Evolutionary conservation across 345 rosid genomes (phyloP), one percentile per base, ranked within the genome.

Genomic region (Dovyalis caffra): DNA sequence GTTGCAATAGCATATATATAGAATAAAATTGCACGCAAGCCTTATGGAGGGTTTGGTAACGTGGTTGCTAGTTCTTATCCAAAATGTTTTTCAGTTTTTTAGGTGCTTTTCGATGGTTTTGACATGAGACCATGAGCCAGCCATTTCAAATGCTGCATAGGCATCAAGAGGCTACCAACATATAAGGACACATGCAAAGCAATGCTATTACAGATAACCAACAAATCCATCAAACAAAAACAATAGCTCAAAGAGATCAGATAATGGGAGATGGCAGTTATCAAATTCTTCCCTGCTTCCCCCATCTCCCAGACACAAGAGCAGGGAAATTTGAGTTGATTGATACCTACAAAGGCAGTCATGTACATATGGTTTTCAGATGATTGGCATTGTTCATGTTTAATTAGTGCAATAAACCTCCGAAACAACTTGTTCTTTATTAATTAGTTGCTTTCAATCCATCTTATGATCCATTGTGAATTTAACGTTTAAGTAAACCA

Each of bases 331-430:
- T 64, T 29, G 23, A 14, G 60, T 11, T 47, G 28, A 38, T 26
- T 58, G 26, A 9, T 8, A 20, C 58, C 56, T 51, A 73, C 9
- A 47, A 33, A 73, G 21, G 66, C 20, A 38, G 47, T 2, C 31
- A 5, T 23, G 23, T 9, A 29, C 40, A 72, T 31, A 66, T n/a
- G 40, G 56, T 38, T 60, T 20, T 66, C 20, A 15, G 7, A 32
- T n/a, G n/a, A 25, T 63, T 26, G n/a, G 25, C 6, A 71, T 61
- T 20, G 6, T n/a, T 67, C 32, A 72, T 31, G 37, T 47, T 77
- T 34, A 60, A 63, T 76, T 47, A 57, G 62, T 43, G 63, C 28
- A 57, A 61, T 90, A 95, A n/a, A n/a, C n/a, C n/a, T n/a, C n/a
- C n/a, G n/a, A n/a, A n/a, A n/a, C n/a, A n/a, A n/a, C n/a, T n/a